Base-by-base conservation (phyloP, 257 asterid genomes). In the Dorcoceras hygrometricum region DNA sequence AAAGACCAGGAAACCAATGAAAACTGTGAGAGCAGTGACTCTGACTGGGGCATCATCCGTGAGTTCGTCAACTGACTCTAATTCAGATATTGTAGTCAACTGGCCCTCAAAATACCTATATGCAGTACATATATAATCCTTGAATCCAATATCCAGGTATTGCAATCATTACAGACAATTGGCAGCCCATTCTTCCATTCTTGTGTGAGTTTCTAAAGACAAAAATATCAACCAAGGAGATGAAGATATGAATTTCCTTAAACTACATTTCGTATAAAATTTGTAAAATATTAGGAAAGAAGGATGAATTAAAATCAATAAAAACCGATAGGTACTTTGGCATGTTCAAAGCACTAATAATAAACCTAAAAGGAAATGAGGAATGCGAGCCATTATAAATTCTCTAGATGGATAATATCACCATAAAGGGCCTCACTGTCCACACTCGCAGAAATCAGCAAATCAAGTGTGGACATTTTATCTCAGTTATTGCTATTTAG, bases 91-190 rank as follows among this genome's bases (percentile, higher is more conserved):
- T 56, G 75, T 72, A 66, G 90, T 75, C 76, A 94, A 71, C 62
- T 94, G 95, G 57, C 96, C 97, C 67, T 94, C 95, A 78, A 85
- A 94, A 85, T 94, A 94, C 86, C 99, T 94, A 69, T 62, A 65
- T 32, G 72, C 66, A 58, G 57, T 25, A n/a, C 31, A 69, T 59
- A 27, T 32, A 71, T n/a, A 68, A 16, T 29, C 24, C 53, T 50
- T 50, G 72, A 8, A 54, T 58, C 26, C 61, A 34, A 9, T 8
- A 34, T 34, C 43, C 27, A 71, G 67, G 57, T 50, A 16, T 63
- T 23, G 32, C 28, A 19, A 48, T 59, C 43, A 32, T 11, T 36
- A 14, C 14, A 16, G 12, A 60, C 57, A 61, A 67, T 72, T 55
- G 70, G 57, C 56, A 25, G 18, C 3, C 4, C 57, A 56, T 26